Conservation (phyloP, 2,329 filamentous ascomycete species). For the Fusarium armeniacum region DNA sequence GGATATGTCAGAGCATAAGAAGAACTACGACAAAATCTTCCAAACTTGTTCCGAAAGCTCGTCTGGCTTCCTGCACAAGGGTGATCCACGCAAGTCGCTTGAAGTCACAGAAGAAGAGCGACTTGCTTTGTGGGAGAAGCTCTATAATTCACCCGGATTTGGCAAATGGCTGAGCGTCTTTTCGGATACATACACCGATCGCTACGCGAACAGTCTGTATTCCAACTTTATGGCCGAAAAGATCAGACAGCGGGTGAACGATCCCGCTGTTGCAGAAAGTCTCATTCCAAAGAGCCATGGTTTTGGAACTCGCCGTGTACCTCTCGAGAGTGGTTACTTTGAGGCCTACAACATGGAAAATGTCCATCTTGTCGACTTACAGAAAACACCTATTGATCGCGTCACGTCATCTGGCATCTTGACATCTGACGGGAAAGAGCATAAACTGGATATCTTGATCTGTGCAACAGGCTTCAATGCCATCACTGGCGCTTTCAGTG, state of each 20-base stretch:
- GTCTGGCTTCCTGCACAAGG: conserved; percentile 34
- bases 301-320: conserved; percentile 29
- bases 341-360: conserved; percentile 36
- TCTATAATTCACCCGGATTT: conserved; percentile 29
- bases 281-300: conserved; percentile 37
- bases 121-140: conserved; percentile 26
- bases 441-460: conserved; percentile 37
- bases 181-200: conserved; percentile 37
- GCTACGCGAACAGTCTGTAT: conserved; percentile 32
- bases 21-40: conserved; percentile 35
- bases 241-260: conserved; percentile 25
- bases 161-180: conserved; percentile 40
- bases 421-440: conserved; percentile 18
- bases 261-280: conserved; percentile 23
- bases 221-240: conserved; percentile 37
- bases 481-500: conserved; percentile 35
- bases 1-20: conserved; percentile 27
- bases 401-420: conserved; percentile 20
- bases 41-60: conserved; percentile 22
- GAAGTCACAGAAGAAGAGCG: conserved; percentile 31
- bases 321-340: conserved; percentile 43
- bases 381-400: conserved; percentile 19
- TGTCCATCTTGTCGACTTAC: conserved; percentile 32
- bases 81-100: conserved; percentile 32
- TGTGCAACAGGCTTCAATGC: conserved; percentile 42